Evolutionary conservation across 1,139 yeast genomes (phyloP).

Genomic region (Geotrichum restrictum): DNA sequence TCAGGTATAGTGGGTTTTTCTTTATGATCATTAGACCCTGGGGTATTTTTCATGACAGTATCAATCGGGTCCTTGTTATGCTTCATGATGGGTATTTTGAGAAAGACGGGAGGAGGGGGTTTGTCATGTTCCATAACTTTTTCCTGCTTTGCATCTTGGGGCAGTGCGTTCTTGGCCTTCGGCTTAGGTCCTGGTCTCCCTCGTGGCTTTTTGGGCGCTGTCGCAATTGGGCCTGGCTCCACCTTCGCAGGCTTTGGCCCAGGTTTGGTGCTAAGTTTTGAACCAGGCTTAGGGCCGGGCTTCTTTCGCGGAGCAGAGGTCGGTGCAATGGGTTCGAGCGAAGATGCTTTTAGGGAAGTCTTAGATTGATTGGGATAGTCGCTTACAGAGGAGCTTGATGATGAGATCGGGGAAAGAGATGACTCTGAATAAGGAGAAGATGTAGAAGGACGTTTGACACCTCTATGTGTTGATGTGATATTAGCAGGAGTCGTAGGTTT

Average conservation of each 20-base stretch:
- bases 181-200: constrained; percentile 5
- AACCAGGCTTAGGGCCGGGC: constrained; percentile 1
- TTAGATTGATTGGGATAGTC: background rate
- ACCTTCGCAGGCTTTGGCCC: background rate
- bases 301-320: background rate
- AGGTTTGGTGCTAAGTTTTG: background rate
- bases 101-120: background rate
- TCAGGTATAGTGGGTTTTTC: no score
- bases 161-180: background rate
- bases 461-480: background rate
- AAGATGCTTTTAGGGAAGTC: background rate
- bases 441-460: background rate
- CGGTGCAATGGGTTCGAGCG: background rate
- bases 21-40: no score
- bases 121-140: no score
- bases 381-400: background rate
- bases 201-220: background rate
- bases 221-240: background rate
- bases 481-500: background rate
- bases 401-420: constrained; percentile 1
- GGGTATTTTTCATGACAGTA: no score
- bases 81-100: background rate
- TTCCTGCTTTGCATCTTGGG: background rate
- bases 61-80: background rate
- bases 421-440: constrained; percentile 3